Percentiles rank a stretch among this genome's conserved stretches.
Conservation (phyloP, 805 yeast species). For the Wickerhamiella sorbophila region DNA sequence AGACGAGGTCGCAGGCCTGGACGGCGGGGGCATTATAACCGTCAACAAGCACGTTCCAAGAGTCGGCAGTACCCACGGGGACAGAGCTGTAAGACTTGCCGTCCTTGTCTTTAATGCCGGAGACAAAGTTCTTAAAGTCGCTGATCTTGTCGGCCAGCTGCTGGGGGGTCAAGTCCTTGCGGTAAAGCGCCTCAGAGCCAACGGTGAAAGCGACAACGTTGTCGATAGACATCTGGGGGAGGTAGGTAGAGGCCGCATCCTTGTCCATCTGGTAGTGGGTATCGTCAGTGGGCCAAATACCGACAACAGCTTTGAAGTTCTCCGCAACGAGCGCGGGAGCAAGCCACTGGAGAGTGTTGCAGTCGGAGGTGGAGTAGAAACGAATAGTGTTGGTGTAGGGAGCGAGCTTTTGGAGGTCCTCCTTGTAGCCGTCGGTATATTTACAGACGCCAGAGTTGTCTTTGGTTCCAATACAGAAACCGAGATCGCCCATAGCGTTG, state of each 20-base stretch:
- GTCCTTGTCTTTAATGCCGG: conserved; percentile 55
- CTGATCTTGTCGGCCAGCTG: conserved; percentile 56
- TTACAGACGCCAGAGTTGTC: conserved; percentile 65
- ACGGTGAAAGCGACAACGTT: conserved; percentile 69
- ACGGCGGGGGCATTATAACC: conserved; percentile 59
- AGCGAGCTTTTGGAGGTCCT: conserved; percentile 48
- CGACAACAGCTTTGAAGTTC: conserved; percentile 64
- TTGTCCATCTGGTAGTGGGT: conserved; percentile 63
- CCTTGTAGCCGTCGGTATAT: conserved; percentile 48
- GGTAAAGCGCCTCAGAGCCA: conserved; percentile 92
- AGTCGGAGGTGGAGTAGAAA: conserved; percentile 86
- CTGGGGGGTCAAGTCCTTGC: conserved; percentile 67
- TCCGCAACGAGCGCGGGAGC: conserved; percentile 77
- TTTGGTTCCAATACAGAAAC: conserved; percentile 78
- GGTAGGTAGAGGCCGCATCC: conserved; percentile 49
- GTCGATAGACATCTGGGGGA: conserved; percentile 49
- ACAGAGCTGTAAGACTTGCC: conserved; percentile 61
- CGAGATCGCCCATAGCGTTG: conserved; percentile 54
- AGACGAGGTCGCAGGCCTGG: conserved; percentile 67
- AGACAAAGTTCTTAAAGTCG: conserved; percentile 45
- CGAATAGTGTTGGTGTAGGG: conserved; percentile 53
- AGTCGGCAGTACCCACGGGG: conserved; percentile 88
- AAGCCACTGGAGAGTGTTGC: conserved; percentile 70
- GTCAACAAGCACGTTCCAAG: conserved; percentile 86
- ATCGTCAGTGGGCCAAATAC: conserved; percentile 90